phyloP scores from a whole-genome alignment of 2,329 filamentous ascomycete species.

The Dactylonectria macrodidyma region DNA sequence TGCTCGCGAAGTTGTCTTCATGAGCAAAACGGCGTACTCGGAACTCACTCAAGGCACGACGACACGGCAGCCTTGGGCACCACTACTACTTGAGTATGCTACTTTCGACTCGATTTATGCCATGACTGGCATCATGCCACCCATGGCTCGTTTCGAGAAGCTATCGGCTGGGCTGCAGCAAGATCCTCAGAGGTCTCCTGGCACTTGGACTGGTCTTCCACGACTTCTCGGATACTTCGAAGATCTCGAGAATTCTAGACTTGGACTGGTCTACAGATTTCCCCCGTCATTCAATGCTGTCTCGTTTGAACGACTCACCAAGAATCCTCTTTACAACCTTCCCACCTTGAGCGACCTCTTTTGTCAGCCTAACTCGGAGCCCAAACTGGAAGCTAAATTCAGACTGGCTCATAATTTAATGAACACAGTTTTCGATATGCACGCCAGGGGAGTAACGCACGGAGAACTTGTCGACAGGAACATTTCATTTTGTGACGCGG shows the following conservation, averaged over 20 bases:
- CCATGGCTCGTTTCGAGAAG: constrained; percentile 76
- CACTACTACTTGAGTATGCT: constrained; percentile 80
- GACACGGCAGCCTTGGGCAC: constrained; percentile 63
- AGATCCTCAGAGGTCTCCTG: constrained; percentile 65
- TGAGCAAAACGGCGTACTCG: constrained; percentile 66
- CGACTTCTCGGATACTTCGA: constrained; percentile 80
- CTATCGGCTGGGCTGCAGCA: constrained; percentile 71
- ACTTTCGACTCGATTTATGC: constrained; percentile 74
- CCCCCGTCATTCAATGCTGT: constrained; percentile 75
- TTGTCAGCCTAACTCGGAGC: constrained; percentile 68
- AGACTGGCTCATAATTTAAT: constrained; percentile 80
- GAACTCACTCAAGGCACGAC: constrained; percentile 61
- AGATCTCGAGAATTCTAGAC: constrained; percentile 77
- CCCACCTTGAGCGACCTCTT: constrained; percentile 71
- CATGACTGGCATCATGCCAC: constrained; percentile 73
- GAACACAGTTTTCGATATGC: constrained; percentile 81
- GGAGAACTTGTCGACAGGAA: constrained; percentile 78
- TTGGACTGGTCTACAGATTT: constrained; percentile 83
- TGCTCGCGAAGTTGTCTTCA: constrained; percentile 63
- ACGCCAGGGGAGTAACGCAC: constrained; percentile 78
- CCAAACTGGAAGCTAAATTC: constrained; percentile 82
- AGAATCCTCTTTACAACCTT: constrained; percentile 65
- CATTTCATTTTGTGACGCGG: constrained; percentile 74
- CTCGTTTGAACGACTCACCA: constrained; percentile 66
- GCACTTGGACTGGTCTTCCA: constrained; percentile 74